These are phyloP conservation scores for Plectranthus barbatus DNA, from an alignment of 257 asterid genomes.

Conservation along the genomic window DNA sequence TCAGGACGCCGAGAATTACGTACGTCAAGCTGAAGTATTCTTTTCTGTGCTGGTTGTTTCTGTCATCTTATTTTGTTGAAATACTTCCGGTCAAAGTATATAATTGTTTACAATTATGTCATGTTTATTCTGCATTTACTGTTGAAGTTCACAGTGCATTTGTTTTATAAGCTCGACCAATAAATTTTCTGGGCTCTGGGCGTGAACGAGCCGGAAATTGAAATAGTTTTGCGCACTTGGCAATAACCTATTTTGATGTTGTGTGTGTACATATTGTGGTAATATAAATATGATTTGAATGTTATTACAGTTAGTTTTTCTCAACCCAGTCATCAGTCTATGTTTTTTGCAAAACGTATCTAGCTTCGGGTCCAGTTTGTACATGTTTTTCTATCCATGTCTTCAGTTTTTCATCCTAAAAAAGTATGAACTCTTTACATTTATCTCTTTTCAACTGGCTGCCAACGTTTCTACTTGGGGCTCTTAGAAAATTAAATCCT, in stretches of 20 bases:
- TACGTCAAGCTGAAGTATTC: slow-evolving; percentile 22
- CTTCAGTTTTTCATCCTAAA: neutral
- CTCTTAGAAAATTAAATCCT: too few relatives aligned
- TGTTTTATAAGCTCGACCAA: too few relatives aligned
- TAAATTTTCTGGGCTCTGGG: too few relatives aligned
- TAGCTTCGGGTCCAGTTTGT: neutral
- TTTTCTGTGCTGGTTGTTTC: slow-evolving; percentile 6
- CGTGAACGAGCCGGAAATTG: neutral
- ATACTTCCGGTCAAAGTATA: neutral
- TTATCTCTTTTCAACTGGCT: neutral
- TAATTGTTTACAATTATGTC: too few relatives aligned
- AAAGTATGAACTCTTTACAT: neutral
- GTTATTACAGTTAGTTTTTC: neutral
- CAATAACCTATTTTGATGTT: neutral
- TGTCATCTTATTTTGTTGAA: neutral
- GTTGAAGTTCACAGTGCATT: neutral
- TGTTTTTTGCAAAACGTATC: neutral
- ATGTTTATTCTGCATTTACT: neutral
- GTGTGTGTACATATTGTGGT: neutral
- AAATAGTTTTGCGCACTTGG: neutral
- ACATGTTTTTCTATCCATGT: neutral
- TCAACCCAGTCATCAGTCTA: neutral
- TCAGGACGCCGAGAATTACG: slow-evolving; percentile 38
- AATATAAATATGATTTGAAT: neutral
- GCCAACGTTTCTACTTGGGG: too few relatives aligned